These are phyloP conservation scores for Sporothrix variecibatus DNA, from an alignment of 2,329 filamentous ascomycete genomes.

Conservation along the genomic window DNA sequence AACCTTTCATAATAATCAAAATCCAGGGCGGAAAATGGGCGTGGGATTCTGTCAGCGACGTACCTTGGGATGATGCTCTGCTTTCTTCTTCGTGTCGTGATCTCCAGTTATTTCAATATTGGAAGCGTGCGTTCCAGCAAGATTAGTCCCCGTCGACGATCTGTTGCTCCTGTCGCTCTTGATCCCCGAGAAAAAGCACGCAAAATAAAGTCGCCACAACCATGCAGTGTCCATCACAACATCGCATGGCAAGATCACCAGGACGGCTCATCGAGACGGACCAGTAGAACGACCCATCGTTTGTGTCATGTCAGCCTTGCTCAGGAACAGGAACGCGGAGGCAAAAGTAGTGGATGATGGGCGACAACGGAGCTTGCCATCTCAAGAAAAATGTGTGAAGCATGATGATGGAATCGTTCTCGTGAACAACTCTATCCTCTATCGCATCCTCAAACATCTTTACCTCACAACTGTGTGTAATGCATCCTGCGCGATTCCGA, in stretches of 20 bases:
- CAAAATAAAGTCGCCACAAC: not conserved
- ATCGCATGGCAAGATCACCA: not conserved
- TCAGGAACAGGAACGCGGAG: not conserved
- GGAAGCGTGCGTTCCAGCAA: not conserved
- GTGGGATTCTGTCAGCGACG: not conserved
- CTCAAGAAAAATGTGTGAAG: not conserved
- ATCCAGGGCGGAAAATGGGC: not conserved
- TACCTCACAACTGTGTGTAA: conserved; percentile 18
- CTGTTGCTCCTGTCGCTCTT: conserved; percentile 15
- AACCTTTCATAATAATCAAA: not conserved
- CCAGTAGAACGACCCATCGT: not conserved
- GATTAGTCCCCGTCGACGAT: not conserved
- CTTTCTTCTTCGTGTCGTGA: not conserved
- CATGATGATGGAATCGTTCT: not conserved
- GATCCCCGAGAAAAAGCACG: not conserved
- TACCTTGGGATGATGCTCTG: not conserved
- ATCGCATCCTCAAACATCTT: not conserved
- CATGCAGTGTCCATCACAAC: conserved; percentile 15
- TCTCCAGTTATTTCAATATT: conserved; percentile 3
- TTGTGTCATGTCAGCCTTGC: conserved; percentile 10
- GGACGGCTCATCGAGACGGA: not conserved
- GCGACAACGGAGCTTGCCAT: not conserved
- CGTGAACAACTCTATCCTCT: not conserved
- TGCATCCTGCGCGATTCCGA: not conserved
- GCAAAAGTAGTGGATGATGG: not conserved